Evolutionary conservation across 2,329 filamentous ascomycete species (phyloP).

Genomic region (Colletotrichum cereale): DNA sequence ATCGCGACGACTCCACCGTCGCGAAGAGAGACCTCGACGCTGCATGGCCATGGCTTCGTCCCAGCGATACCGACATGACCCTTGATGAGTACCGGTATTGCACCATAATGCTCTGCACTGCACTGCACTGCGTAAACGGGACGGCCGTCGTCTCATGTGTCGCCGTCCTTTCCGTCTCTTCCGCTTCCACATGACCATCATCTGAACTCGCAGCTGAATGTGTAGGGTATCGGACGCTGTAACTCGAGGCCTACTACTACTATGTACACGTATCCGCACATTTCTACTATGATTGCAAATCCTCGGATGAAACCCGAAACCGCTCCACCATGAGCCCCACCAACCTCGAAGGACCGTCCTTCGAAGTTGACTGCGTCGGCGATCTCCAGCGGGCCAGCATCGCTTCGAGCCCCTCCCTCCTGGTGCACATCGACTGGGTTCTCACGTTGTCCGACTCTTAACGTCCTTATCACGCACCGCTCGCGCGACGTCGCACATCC

Average conservation of each 20-base stretch:
- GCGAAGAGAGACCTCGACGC: background rate
- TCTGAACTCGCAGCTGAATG: constrained; percentile 12
- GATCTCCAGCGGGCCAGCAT: constrained; percentile 17
- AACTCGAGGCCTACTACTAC: constrained; percentile 20
- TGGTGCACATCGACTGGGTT: background rate
- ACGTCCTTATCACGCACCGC: background rate
- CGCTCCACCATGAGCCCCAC: constrained; percentile 12
- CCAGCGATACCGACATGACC: background rate
- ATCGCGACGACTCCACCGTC: background rate
- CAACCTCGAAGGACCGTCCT: constrained; percentile 17
- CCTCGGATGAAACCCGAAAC: constrained; percentile 34
- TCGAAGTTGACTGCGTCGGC: constrained; percentile 21
- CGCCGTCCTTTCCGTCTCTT: constrained; percentile 17
- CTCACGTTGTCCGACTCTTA: constrained; percentile 20
- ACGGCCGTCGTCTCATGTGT: constrained; percentile 24
- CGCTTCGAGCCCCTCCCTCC: constrained; percentile 3
- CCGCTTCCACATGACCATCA: background rate
- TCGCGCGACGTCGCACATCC: background rate
- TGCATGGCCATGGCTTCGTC: constrained; percentile 2
- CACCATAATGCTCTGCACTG: background rate
- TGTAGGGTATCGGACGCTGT: constrained; percentile 2
- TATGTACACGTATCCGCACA: no score
- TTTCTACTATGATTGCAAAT: constrained; percentile 14
- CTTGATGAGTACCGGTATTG: background rate
- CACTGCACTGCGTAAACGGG: background rate